Evolutionary conservation across 208 protist genomes (phyloP), one percentile per base, ranked within the genome.

Genomic region (Novymonas esmeraldas): DNA sequence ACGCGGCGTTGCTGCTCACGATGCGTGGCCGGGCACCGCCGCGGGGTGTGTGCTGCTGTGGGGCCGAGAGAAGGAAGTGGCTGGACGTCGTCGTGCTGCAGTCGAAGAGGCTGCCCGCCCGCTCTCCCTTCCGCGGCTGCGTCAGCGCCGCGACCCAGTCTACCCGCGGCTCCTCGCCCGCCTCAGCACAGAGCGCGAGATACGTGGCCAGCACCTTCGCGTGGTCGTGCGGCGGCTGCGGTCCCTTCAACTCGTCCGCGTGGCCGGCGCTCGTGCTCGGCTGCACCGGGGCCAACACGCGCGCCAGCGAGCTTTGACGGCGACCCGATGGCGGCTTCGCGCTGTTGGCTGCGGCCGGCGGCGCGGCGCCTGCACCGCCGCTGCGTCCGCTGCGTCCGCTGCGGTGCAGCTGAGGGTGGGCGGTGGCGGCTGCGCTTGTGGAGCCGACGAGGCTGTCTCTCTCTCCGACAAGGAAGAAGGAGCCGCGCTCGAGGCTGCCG

Each of bases 121-220:
- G 49, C 57, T 56, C 45, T 9, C 28, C 60, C 24, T 14, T 16
- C 13, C 51, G 20, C 5, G 6, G 10, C 18, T 11, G 24, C 24
- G 72, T 42, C 29, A 85, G 61, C 1, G 70, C 71, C 6, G 42
- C 49, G 29, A 92, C 74, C 90, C 86, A 93, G 13, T 85, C 69
- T 33, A 67, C 58, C 41, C 85, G 75, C n/a, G 90, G 86, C 64
- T 64, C 42, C 67, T 92, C 82, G 18, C 78, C 78, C 28, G 92
- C 36, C 29, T 83, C 78, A 22, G 63, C 58, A 57, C 85, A 95
- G 11, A 90, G 56, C 34, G 61, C 55, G 20, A 82, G 58, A 61
- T 93, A 95, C 10, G 51, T 42, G 44, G 73, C 61, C 20, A 83
- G 56, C 18, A 77, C 60, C 48, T 87, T 85, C 11, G 70, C 70